A percentile compares a stretch with the other conserved stretches of the same genome.
Conservation (phyloP, 2,329 filamentous ascomycete species). For the Trichoderma oligosporum region DNA sequence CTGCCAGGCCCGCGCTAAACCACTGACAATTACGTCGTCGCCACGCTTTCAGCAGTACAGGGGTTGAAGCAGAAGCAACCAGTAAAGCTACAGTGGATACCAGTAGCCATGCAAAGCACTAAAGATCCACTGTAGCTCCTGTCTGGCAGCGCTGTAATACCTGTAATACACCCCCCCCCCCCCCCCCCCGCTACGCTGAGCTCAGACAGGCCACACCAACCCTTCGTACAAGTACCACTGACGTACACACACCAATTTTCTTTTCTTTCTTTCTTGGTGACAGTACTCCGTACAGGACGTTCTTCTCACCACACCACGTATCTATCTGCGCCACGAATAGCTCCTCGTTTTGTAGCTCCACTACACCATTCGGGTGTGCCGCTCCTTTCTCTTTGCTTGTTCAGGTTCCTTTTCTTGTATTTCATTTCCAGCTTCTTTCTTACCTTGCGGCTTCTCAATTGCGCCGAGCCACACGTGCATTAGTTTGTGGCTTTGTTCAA, state of each 20-base stretch:
- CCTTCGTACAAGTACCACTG: not conserved
- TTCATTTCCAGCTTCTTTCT: conserved; percentile 4
- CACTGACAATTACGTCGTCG: conserved; percentile 11
- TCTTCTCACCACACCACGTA: not conserved
- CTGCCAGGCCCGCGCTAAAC: not conserved
- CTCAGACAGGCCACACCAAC: not conserved
- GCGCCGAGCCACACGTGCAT: conserved; percentile 20
- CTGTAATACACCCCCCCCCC: not conserved
- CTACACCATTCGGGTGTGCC: not conserved
- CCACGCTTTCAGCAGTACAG: conserved; percentile 18
- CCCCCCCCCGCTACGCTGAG: conserved; percentile 10
- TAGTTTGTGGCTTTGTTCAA: conserved; percentile 15
- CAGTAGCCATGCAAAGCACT: conserved; percentile 3
- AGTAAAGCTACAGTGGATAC: conserved; percentile 14
- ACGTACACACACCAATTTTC: not conserved
- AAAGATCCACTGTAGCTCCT: conserved; percentile 15
- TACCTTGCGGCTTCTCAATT: too few relatives aligned
- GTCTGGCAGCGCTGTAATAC: not conserved
- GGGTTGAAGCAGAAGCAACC: too few relatives aligned
- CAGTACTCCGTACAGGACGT: not conserved
- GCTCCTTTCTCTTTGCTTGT: conserved; percentile 9
- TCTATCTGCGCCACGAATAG: conserved; percentile 12
- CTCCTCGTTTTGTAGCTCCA: conserved; percentile 13
- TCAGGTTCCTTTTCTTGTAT: conserved; percentile 3
- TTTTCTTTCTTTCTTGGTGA: not conserved